A percentile compares a stretch with the other conserved stretches of the same genome.
Conservation (phyloP, 305 asterid genomes). For the Stenogyne calaminthoides region DNA sequence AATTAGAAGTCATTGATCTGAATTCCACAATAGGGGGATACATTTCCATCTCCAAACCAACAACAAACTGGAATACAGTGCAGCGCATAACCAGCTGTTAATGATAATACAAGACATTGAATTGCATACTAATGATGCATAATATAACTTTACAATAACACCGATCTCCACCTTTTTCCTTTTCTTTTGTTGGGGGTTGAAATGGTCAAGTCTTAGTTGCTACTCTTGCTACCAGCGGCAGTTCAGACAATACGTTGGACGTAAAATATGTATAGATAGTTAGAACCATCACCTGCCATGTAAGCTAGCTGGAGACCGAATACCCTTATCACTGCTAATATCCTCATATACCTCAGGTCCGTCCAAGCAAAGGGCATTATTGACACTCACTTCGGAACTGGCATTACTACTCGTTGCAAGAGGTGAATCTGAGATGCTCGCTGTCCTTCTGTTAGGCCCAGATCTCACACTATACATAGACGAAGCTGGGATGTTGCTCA, state of each 20-base stretch:
- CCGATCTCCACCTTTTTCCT: conserved; percentile 34
- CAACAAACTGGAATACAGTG: conserved; percentile 41
- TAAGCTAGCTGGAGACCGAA: conserved; percentile 68
- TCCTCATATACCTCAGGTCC: conserved; percentile 73
- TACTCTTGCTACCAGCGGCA: conserved; percentile 33
- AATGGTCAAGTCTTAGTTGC: conserved; percentile 26
- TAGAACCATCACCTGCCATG: conserved; percentile 63
- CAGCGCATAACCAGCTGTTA: conserved; percentile 32
- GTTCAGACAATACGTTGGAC: conserved; percentile 22
- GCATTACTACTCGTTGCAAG: conserved; percentile 93
- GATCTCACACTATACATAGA: conserved; percentile 97
- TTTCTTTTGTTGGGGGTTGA: background rate
- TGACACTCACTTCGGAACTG: conserved; percentile 92
- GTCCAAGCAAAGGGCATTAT: conserved; percentile 58
- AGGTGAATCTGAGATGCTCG: conserved; percentile 85
- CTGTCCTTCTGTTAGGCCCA: conserved; percentile 61
- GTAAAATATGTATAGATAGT: conserved; percentile 14
- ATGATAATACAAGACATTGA: conserved; percentile 41
- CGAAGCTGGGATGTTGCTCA: conserved; percentile 88
- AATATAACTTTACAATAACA: conserved; percentile 49
- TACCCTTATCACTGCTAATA: conserved; percentile 68
- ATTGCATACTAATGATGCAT: conserved; percentile 39
- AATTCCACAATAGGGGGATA: conserved; percentile 34
- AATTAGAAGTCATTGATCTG: conserved; percentile 29
- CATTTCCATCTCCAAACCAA: conserved; percentile 37